Conservation (phyloP, 768 basidiomycete species). For the Auriculariales sp. region DNA sequence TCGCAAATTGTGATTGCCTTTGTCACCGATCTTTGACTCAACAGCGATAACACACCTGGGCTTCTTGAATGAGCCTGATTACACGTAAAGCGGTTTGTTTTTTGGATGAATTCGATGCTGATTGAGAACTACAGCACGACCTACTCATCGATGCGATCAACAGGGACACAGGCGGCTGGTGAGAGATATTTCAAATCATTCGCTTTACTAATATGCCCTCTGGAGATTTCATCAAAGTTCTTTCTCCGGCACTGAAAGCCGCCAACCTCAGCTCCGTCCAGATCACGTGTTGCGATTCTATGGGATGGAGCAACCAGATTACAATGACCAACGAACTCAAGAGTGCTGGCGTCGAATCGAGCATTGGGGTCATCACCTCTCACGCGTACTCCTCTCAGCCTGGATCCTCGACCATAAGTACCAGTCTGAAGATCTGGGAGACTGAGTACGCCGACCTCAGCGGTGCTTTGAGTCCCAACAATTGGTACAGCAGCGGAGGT, state of each 20-base stretch:
- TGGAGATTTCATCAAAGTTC: constrained; percentile 4
- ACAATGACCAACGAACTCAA: constrained; percentile 3
- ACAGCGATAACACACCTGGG: constrained; percentile 4
- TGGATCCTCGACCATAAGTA: constrained; percentile 1
- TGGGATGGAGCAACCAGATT: constrained; percentile 1
- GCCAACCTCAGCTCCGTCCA: neutral
- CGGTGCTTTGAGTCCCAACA: constrained; percentile 1
- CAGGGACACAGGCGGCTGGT: constrained; percentile 2
- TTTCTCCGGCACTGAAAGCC: constrained; percentile 2
- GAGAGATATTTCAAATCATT: too few species aligned
- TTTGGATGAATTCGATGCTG: neutral
- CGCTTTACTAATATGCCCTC: too few species aligned
- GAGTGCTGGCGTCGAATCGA: constrained; percentile 2
- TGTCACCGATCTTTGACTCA: too few species aligned
- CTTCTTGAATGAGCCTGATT: constrained; percentile 6
- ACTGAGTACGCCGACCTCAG: constrained; percentile 6
- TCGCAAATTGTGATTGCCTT: too few species aligned
- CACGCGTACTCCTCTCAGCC: constrained; percentile 5
- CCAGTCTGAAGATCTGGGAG: constrained; percentile 4
- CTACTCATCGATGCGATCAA: constrained; percentile 5
- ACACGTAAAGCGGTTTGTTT: neutral
- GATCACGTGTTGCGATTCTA: constrained; percentile 6
- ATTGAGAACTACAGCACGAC: neutral
- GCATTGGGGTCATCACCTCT: constrained; percentile 4
- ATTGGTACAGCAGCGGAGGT: constrained; percentile 1